Evolutionary conservation across 345 rosid genomes (phyloP).

Genomic region (Salix koriyanagi): DNA sequence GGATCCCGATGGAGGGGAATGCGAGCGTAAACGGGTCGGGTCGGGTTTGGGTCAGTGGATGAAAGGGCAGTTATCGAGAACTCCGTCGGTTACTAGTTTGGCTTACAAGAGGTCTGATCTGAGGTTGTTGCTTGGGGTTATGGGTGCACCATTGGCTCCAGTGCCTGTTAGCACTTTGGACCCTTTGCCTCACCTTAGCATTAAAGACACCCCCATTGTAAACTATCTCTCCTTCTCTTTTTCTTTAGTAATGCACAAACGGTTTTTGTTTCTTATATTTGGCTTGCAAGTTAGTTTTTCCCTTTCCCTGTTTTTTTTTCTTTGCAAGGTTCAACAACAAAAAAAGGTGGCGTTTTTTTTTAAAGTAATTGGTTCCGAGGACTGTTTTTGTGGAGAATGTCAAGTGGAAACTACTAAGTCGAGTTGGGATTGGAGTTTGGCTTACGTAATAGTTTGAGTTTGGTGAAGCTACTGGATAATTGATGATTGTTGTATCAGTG

Average conservation of each 20-base stretch:
- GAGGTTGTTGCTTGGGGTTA: constrained; percentile 41
- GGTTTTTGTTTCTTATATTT: not conserved
- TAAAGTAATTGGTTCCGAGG: not conserved
- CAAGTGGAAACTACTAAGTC: not conserved
- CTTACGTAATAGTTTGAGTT: not conserved
- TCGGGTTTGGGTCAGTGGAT: constrained; percentile 54
- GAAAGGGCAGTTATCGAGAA: constrained; percentile 35
- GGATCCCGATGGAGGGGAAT: constrained; percentile 67
- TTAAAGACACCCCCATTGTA: constrained; percentile 69
- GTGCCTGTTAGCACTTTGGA: constrained; percentile 42
- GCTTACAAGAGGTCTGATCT: constrained; percentile 48
- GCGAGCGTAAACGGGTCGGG: constrained; percentile 54
- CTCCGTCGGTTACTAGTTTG: constrained; percentile 15
- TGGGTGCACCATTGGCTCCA: constrained; percentile 52
- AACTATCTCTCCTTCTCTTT: constrained; percentile 19
- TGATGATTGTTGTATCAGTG: not conserved
- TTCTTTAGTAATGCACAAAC: not conserved
- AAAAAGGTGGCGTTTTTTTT: not conserved
- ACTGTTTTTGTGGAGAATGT: not conserved
- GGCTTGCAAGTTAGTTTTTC: not conserved
- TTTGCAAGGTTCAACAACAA: not conserved
- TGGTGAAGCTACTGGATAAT: not conserved
- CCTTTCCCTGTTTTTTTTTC: not conserved
- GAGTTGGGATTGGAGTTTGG: not conserved
- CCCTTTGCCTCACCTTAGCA: constrained; percentile 50